These are phyloP conservation scores for Candida nemodendra DNA, from an alignment of 805 yeast species.

Conservation along the genomic window DNA sequence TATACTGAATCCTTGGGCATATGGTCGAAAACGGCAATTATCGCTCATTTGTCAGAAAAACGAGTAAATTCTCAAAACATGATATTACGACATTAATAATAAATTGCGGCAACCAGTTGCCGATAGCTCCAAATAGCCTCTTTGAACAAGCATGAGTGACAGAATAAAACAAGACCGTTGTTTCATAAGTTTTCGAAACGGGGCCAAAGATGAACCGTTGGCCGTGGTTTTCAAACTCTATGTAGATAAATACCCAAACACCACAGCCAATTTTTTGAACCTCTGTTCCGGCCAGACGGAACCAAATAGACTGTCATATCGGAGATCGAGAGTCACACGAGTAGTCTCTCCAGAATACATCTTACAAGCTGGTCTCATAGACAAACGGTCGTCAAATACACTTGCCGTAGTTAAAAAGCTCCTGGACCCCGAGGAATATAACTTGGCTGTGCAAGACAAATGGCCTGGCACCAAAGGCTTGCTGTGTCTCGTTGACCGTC, in stretches of 20 bases:
- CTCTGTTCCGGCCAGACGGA: conserved; percentile 17
- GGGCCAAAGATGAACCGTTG: conserved; percentile 1
- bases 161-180: too few species aligned
- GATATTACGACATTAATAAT: too few species aligned
- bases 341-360: conserved; percentile 31
- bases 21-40: neutral
- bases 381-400: conserved; percentile 7
- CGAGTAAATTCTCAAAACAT: neutral
- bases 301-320: conserved; percentile 11
- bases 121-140: too few species aligned
- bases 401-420: neutral
- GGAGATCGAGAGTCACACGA: conserved; percentile 22
- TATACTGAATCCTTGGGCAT: too few species aligned
- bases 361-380: conserved; percentile 24
- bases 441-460: neutral
- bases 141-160: too few species aligned
- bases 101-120: too few species aligned
- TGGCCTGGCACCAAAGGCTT: conserved; percentile 11
- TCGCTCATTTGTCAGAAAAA: neutral
- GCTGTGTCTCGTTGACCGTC: conserved; percentile 18
- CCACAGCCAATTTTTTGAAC: conserved; percentile 12
- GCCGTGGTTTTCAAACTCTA: conserved; percentile 13
- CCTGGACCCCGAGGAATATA: conserved; percentile 11
- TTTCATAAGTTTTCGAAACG: conserved; percentile 2
- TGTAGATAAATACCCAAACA: conserved; percentile 12